Evolutionary conservation across 306 rosid species (phyloP), one percentile per base, ranked within the genome.

Genomic region (Quercus agrifolia): DNA sequence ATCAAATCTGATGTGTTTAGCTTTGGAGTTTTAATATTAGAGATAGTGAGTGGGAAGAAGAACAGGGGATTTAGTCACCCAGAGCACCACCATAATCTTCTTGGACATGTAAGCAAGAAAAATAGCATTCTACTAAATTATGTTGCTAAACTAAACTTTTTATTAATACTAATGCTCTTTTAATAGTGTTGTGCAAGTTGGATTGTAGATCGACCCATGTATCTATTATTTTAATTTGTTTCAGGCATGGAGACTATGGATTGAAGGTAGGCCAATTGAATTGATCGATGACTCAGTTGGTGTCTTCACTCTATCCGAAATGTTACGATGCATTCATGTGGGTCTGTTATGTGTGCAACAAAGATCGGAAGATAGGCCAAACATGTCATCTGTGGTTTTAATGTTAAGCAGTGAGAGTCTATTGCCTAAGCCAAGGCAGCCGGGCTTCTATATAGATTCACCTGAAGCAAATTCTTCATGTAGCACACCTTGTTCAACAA

Each of bases 261-360:
- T 77, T 12, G 80, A 54, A 21, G 41, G 5, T 5, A 80, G 46
- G 17, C 57, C 82, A 51, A 5, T 58, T 55, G 15, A 77, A 49
- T 68, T 80, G 17, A 28, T 87, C 17, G 88, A 83, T 74, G 18
- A 76, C 77, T 2, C 77, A 57, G 76, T 87, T 2, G 69, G 72
- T 1, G 82, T 73, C 3, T 3, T 18, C 8, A 73, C 5, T 23
- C 0, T 25, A 28, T 84, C 79, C 1, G 82, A 87, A 20, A 80
- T 68, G 66, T 5, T 85, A 14, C 73, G 90, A 8, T 89, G 90
- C 87, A 84, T 87, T 19, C 86, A 90, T 41, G 74, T 91, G 2
- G 86, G 89, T 54, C 88, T 91, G 69, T 57, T 89, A 54, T 88
- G 95, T 52, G 77, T 87, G 28, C 95, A 89, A 49, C 83, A 76